phyloP scores from a whole-genome alignment of 2,329 filamentous ascomycete species.

The Pseudogymnoascus sp. region DNA sequence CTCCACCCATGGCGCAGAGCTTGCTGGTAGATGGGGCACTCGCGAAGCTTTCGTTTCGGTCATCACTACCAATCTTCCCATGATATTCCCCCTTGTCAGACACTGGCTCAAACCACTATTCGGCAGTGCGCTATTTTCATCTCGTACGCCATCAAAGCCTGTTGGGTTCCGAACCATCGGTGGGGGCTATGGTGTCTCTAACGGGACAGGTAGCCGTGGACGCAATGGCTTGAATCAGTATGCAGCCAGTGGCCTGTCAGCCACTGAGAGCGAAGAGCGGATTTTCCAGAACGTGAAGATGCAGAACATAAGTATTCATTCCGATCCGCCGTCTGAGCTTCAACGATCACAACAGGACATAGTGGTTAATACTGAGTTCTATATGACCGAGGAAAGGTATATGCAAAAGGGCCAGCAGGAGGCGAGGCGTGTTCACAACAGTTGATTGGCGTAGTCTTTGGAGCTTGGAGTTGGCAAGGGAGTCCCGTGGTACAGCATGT shows the following conservation, averaged over 20 bases:
- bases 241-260: conserved; percentile 29
- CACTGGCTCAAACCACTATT: conserved; percentile 31
- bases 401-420: conserved; percentile 4
- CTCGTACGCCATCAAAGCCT: conserved; percentile 32
- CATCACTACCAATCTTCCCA: conserved; percentile 32
- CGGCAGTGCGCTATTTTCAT: conserved; percentile 31
- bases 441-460: conserved; percentile 8
- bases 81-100: conserved; percentile 38
- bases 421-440: conserved; percentile 9
- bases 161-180: conserved; percentile 35
- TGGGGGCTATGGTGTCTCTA: conserved; percentile 25
- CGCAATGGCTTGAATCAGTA: conserved; percentile 29
- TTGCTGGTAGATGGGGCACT: conserved; percentile 32
- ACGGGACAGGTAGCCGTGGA: conserved; percentile 23
- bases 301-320: conserved; percentile 27
- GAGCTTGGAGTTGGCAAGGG: not conserved
- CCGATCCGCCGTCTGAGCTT: conserved; percentile 14
- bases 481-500: not conserved
- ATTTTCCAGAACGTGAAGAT: conserved; percentile 38
- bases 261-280: conserved; percentile 36
- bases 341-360: conserved; percentile 26
- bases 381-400: conserved; percentile 11
- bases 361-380: conserved; percentile 27
- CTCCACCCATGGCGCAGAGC: conserved; percentile 30
- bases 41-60: conserved; percentile 32